Percentiles rank a stretch among this genome's conserved stretches.
Conservation (phyloP, 2,329 filamentous ascomycete genomes). For the Fusarium musae region DNA sequence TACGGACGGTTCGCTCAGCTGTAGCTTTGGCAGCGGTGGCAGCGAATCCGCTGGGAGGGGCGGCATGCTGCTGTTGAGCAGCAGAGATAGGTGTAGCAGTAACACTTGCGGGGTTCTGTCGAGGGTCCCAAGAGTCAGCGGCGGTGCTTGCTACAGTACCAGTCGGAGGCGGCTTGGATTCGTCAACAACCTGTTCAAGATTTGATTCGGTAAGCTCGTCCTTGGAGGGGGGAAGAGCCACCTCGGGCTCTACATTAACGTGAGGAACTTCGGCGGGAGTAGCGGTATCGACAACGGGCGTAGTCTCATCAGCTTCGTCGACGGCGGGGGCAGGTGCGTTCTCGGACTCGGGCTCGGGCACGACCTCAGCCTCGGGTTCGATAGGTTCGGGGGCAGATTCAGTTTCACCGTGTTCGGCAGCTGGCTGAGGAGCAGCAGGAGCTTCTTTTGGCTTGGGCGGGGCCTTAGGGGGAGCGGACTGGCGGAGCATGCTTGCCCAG, state of each 20-base stretch:
- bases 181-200: conserved; percentile 88
- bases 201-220: conserved; percentile 92
- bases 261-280: conserved; percentile 36
- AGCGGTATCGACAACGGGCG: conserved; percentile 49
- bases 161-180: conserved; percentile 79
- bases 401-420: conserved; percentile 45
- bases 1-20: conserved; percentile 69
- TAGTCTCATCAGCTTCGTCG: conserved; percentile 39
- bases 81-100: conserved; percentile 74
- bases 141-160: conserved; percentile 89
- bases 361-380: conserved; percentile 50
- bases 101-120: conserved; percentile 66
- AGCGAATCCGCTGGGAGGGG: conserved; percentile 74
- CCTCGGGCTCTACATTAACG: conserved; percentile 46
- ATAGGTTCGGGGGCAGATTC: conserved; percentile 53
- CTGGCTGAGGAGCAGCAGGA: conserved; percentile 58
- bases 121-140: conserved; percentile 84
- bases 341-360: conserved; percentile 45
- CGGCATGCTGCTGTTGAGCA: conserved; percentile 70
- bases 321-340: conserved; percentile 49
- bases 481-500: conserved; percentile 81
- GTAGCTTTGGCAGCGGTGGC: conserved; percentile 86
- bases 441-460: conserved; percentile 65
- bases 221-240: conserved; percentile 74
- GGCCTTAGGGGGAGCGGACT: conserved; percentile 67